These are phyloP conservation scores for Corinectria fuckeliana DNA, from an alignment of 2,329 filamentous ascomycete genomes.

Conservation along the genomic window DNA sequence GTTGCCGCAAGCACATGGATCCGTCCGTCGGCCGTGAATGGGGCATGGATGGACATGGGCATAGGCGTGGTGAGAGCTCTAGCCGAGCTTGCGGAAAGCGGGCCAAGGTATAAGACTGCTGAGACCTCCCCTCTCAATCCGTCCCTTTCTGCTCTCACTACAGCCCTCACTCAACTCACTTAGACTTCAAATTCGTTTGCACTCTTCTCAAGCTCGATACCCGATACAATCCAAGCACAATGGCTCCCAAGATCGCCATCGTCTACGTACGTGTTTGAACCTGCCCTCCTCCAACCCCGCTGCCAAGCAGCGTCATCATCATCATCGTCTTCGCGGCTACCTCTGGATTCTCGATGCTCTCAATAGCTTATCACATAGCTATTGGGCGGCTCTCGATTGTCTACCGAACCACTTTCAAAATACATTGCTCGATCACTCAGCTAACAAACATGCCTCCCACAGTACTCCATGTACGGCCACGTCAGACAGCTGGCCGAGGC, in stretches of 20 bases:
- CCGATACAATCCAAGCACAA: slow-evolving; percentile 50
- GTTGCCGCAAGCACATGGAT: slow-evolving; percentile 11
- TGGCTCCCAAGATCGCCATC: slow-evolving; percentile 93
- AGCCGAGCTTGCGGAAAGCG: not conserved
- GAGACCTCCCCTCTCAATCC: slow-evolving; percentile 7
- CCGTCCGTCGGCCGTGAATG: not conserved
- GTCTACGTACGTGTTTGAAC: slow-evolving; percentile 71
- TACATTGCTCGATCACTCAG: not conserved
- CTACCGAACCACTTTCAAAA: not conserved
- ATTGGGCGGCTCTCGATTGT: not conserved
- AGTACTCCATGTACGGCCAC: slow-evolving; percentile 97
- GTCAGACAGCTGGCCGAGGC: slow-evolving; percentile 83
- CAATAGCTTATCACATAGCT: not conserved
- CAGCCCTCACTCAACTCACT: slow-evolving; percentile 4
- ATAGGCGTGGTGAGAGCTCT: not conserved
- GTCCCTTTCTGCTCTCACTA: not conserved
- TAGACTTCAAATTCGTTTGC: slow-evolving; percentile 14
- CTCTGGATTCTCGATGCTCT: not conserved
- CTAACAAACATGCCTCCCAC: not conserved
- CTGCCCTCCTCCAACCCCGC: slow-evolving; percentile 13
- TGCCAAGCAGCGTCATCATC: slow-evolving; percentile 11
- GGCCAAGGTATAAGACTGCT: slow-evolving; percentile 15
- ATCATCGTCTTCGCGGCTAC: slow-evolving; percentile 6
- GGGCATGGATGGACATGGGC: not conserved
- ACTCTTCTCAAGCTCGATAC: slow-evolving; percentile 9